Conservation (phyloP, 345 rosid genomes). For the Linum usitatissimum region DNA sequence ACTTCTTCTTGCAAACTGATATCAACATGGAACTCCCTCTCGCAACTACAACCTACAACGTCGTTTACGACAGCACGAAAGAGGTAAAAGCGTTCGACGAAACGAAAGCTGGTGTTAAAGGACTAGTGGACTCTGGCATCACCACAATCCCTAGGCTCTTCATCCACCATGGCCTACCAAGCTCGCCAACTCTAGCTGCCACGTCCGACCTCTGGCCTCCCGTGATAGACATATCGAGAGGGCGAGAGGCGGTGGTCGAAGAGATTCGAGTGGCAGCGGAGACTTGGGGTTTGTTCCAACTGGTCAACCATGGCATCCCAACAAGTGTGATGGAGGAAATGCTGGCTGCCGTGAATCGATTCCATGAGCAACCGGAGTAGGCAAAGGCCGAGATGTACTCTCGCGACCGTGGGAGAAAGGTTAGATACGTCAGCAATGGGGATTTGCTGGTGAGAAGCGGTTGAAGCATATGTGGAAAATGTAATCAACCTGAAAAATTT, state of each 20-base stretch:
- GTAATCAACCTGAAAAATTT: constrained; percentile 20
- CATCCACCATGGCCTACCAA: constrained; percentile 12
- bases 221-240: constrained; percentile 28
- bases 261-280: constrained; percentile 26
- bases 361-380: constrained; percentile 39
- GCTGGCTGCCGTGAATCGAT: constrained; percentile 20
- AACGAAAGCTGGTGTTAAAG: constrained; percentile 31
- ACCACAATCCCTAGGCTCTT: constrained; percentile 33
- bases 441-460: constrained; percentile 29
- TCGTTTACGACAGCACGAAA: constrained; percentile 20
- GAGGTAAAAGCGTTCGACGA: constrained; percentile 25
- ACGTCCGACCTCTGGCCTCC: constrained; percentile 19
- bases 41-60: neutral
- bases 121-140: constrained; percentile 33
- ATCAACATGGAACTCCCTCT: neutral
- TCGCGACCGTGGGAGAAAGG: constrained; percentile 20
- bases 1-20: too few species aligned
- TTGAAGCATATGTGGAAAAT: constrained; percentile 26
- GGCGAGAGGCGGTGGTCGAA: constrained; percentile 15
- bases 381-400: constrained; percentile 36
- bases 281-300: constrained; percentile 43
- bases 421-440: constrained; percentile 25
- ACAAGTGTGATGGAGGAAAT: constrained; percentile 28
- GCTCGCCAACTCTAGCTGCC: constrained; percentile 5
- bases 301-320: constrained; percentile 38